phyloP scores from a whole-genome alignment of 2,329 filamentous ascomycete species.

The Fusarium piperis region DNA sequence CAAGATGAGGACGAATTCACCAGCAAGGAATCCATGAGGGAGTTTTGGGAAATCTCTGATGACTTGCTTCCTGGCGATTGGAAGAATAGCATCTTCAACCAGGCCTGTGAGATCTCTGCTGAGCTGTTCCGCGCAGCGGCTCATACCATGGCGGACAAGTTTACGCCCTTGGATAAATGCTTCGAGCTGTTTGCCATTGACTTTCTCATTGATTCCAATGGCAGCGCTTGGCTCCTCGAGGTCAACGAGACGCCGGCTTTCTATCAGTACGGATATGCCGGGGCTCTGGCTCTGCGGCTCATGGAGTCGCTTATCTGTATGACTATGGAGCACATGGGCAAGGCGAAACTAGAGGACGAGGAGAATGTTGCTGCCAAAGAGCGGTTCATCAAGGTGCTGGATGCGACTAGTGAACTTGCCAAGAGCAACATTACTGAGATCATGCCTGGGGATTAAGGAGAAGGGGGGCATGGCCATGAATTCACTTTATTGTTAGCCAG shows the following conservation, averaged over 20 bases:
- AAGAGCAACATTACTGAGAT: conserved; percentile 40
- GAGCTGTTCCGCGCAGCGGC: conserved; percentile 49
- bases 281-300: conserved; percentile 45
- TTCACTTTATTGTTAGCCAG: not conserved
- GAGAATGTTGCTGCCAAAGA: not conserved
- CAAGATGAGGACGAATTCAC: conserved; percentile 49
- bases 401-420: conserved; percentile 28
- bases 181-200: conserved; percentile 52
- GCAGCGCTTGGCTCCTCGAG: conserved; percentile 49
- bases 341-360: not conserved
- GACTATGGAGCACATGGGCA: conserved; percentile 48
- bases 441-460: conserved; percentile 5
- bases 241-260: conserved; percentile 53
- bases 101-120: conserved; percentile 47
- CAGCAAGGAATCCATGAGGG: conserved; percentile 46
- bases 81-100: conserved; percentile 47
- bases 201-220: conserved; percentile 47
- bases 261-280: conserved; percentile 48
- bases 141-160: conserved; percentile 52
- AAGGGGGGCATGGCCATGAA: not conserved
- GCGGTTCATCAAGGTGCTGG: conserved; percentile 32
- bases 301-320: conserved; percentile 50
- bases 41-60: conserved; percentile 45
- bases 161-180: conserved; percentile 49
- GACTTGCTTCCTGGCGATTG: conserved; percentile 45